Conservation (phyloP, 1,284 basidiomycete species). For the Ceratobasidium sp. region DNA sequence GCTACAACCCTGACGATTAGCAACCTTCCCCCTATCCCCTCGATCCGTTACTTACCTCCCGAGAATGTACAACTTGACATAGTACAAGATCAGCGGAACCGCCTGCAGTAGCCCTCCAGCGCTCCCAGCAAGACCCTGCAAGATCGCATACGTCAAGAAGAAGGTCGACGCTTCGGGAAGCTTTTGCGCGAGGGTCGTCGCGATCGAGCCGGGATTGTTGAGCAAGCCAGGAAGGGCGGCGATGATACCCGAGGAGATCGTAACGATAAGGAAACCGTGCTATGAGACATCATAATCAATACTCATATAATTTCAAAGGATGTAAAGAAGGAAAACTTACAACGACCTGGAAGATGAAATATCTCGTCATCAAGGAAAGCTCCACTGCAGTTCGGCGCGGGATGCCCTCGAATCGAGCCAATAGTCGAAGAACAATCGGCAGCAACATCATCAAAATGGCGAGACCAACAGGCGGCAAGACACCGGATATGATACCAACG, state of each 20-base stretch:
- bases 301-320: background rate
- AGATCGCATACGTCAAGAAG: conserved; percentile 74
- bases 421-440: conserved; percentile 72
- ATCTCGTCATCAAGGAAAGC: conserved; percentile 79
- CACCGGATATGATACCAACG: conserved; percentile 64
- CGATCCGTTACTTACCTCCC: conserved; percentile 54
- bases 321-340: conserved; percentile 59
- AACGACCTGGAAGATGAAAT: conserved; percentile 80
- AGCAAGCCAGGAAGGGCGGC: conserved; percentile 59
- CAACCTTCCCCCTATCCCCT: too few species aligned
- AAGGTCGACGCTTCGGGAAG: conserved; percentile 81
- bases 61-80: conserved; percentile 69
- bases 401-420: conserved; percentile 78
- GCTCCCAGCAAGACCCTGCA: conserved; percentile 58
- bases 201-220: conserved; percentile 68
- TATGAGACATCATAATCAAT: conserved; percentile 57
- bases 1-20: conserved; percentile 48
- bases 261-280: conserved; percentile 77
- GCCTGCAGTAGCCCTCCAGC: conserved; percentile 71
- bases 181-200: conserved; percentile 67
- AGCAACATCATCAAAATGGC: conserved; percentile 77
- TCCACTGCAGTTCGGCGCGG: conserved; percentile 79
- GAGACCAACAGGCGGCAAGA: conserved; percentile 77
- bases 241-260: conserved; percentile 73
- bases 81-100: conserved; percentile 73